Evolutionary conservation across 192 early-diverging fungal species (phyloP).

Genomic region (Coemansia sp.): DNA sequence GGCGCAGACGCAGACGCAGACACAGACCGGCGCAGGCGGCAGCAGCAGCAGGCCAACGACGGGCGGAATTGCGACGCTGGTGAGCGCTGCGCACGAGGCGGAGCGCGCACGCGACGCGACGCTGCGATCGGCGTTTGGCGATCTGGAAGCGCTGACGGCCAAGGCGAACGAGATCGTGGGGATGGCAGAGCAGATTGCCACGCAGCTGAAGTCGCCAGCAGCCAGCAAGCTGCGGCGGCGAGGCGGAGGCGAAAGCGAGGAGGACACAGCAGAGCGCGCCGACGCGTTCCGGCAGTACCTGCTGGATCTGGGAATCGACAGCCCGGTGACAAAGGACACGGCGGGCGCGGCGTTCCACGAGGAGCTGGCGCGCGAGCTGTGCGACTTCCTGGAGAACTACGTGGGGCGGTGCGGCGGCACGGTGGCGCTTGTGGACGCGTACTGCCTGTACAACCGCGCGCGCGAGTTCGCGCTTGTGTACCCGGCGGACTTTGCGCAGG

Average conservation of each 20-base stretch:
- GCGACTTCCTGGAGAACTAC: conserved; percentile 75
- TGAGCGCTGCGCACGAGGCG: conserved; percentile 60
- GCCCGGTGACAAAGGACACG: conserved; percentile 88
- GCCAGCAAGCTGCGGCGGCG: conserved; percentile 38
- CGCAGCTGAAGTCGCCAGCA: conserved; percentile 49
- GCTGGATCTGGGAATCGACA: conserved; percentile 86
- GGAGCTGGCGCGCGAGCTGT: conserved; percentile 84
- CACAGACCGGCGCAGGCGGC: conserved; percentile 5
- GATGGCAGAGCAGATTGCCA: conserved; percentile 54
- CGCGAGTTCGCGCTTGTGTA: conserved; percentile 88
- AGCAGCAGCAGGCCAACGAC: conserved; percentile 18
- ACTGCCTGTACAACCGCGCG: conserved; percentile 94
- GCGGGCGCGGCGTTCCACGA: conserved; percentile 85
- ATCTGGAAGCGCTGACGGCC: conserved; percentile 83
- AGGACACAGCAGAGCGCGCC: conserved; percentile 27
- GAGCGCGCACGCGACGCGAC: conserved; percentile 68
- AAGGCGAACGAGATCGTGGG: conserved; percentile 88
- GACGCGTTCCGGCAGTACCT: conserved; percentile 60
- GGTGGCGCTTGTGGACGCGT: conserved; percentile 84
- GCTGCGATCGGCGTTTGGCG: conserved; percentile 80
- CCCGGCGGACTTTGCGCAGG: conserved; percentile 87
- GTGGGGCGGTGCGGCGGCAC: conserved; percentile 68
- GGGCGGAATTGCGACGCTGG: conserved; percentile 48
- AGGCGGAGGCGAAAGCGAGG: conserved; percentile 26
- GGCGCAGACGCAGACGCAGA: not conserved